phyloP scores from a whole-genome alignment of 23 red algal species.

The Gracilariopsis chorda region DNA sequence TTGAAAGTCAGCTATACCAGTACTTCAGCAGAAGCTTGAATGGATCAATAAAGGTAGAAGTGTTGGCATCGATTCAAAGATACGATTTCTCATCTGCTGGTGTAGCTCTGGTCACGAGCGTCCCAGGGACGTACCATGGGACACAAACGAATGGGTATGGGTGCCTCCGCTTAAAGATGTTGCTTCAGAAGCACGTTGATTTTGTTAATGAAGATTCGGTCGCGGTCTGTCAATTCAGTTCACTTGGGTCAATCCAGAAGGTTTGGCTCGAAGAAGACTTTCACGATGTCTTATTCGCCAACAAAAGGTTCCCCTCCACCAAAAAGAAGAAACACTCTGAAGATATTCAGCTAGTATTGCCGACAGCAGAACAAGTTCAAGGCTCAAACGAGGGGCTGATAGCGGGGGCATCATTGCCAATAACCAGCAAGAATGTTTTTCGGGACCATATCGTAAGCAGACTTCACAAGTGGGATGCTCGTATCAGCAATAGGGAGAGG shows the following conservation, averaged over 20 bases:
- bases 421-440: slow-evolving; percentile 29
- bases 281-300: slow-evolving; percentile 24
- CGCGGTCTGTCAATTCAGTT: slow-evolving; percentile 63
- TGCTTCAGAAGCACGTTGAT: slow-evolving; percentile 11
- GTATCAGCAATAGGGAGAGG: slow-evolving; percentile 20
- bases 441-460: slow-evolving; percentile 28
- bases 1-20: not conserved
- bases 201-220: not conserved
- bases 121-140: slow-evolving; percentile 65
- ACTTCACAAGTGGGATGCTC: slow-evolving; percentile 51
- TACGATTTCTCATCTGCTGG: slow-evolving; percentile 86
- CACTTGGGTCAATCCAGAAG: slow-evolving; percentile 52
- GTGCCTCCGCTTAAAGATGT: slow-evolving; percentile 18
- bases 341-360: slow-evolving; percentile 55
- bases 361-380: slow-evolving; percentile 32
- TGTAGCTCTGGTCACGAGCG: slow-evolving; percentile 67
- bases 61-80: not conserved
- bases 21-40: slow-evolving; percentile 26
- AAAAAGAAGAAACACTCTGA: not conserved
- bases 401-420: slow-evolving; percentile 46
- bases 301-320: not conserved
- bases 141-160: not conserved
- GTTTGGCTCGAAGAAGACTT: slow-evolving; percentile 48
- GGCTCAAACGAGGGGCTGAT: slow-evolving; percentile 35
- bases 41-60: not conserved